Percentiles rank a stretch among this genome's conserved stretches.
Conservation (phyloP, 2,329 filamentous ascomycete species). For the Pseudopithomyces chartarum region DNA sequence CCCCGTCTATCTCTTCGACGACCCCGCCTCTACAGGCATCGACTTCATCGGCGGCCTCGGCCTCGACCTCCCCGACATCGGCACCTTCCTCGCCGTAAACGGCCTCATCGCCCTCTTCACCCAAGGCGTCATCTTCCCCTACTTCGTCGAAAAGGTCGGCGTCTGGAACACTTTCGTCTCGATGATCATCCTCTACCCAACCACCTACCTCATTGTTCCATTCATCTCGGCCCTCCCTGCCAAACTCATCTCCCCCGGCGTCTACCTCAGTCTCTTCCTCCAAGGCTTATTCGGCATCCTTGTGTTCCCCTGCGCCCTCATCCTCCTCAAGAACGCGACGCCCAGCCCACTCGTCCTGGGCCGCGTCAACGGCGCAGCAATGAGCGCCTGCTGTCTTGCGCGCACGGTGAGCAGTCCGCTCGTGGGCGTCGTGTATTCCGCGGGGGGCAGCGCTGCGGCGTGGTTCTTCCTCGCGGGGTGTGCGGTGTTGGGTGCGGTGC, state of each 20-base stretch:
- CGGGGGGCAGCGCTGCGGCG: slow-evolving; percentile 64
- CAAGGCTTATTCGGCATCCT: slow-evolving; percentile 73
- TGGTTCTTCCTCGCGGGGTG: slow-evolving; percentile 64
- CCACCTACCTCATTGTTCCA: slow-evolving; percentile 70
- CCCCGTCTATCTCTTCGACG: slow-evolving; percentile 89
- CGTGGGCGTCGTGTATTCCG: slow-evolving; percentile 68
- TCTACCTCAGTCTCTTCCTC: slow-evolving; percentile 67
- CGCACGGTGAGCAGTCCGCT: slow-evolving; percentile 71
- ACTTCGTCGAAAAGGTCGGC: slow-evolving; percentile 66
- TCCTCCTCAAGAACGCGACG: slow-evolving; percentile 75
- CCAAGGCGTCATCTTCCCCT: slow-evolving; percentile 73
- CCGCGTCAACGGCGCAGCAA: slow-evolving; percentile 72
- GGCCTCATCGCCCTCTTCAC: slow-evolving; percentile 74
- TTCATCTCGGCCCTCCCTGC: slow-evolving; percentile 66
- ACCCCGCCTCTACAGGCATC: slow-evolving; percentile 47
- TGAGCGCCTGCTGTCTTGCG: slow-evolving; percentile 69
- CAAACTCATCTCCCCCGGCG: slow-evolving; percentile 60
- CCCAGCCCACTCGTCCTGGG: slow-evolving; percentile 67
- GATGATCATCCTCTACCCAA: slow-evolving; percentile 69
- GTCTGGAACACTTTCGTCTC: slow-evolving; percentile 70
- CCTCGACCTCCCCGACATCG: slow-evolving; percentile 67
- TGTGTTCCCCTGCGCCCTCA: slow-evolving; percentile 70
- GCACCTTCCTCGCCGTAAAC: slow-evolving; percentile 70
- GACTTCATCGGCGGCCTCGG: slow-evolving; percentile 66
- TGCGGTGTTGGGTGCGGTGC: slow-evolving; percentile 60